phyloP scores from a whole-genome alignment of 1,284 basidiomycete species.

The Ustanciosporium gigantosporum region DNA sequence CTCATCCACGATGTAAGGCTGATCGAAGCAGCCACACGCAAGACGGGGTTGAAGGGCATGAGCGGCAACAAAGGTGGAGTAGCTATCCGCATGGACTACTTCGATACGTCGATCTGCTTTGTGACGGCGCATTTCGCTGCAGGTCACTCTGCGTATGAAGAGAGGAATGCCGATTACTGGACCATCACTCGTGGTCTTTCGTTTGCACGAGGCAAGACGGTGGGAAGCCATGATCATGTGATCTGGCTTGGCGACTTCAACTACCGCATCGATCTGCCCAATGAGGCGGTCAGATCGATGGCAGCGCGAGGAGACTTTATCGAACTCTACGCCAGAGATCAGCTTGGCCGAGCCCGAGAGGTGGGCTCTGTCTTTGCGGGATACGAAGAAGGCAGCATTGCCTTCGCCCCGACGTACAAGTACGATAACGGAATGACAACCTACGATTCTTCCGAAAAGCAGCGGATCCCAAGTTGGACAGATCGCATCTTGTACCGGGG shows the following conservation, averaged over 20 bases:
- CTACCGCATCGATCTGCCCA: constrained; percentile 86
- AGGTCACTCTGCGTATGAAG: constrained; percentile 83
- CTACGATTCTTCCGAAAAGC: constrained; percentile 95
- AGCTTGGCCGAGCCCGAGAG: constrained; percentile 39
- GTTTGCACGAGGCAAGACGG: constrained; percentile 85
- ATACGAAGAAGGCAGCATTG: constrained; percentile 83
- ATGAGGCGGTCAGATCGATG: constrained; percentile 71
- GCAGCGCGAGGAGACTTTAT: constrained; percentile 69
- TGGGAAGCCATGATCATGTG: constrained; percentile 82
- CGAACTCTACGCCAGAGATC: constrained; percentile 75
- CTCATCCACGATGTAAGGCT: constrained; percentile 79
- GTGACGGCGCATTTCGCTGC: constrained; percentile 94
- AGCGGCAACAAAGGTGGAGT: constrained; percentile 90
- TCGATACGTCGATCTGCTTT: constrained; percentile 91
- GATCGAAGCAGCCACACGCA: constrained; percentile 88
- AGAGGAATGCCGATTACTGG: constrained; percentile 88
- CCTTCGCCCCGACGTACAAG: constrained; percentile 86
- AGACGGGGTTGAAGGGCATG: constrained; percentile 96
- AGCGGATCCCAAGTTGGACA: constrained; percentile 93
- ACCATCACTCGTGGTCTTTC: constrained; percentile 82
- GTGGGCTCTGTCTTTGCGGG: constrained; percentile 70
- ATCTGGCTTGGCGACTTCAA: constrained; percentile 94
- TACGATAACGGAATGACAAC: constrained; percentile 76
- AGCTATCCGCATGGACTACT: constrained; percentile 85
- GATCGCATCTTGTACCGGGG: constrained; percentile 72